Conservation (phyloP, 768 basidiomycete genomes). For the Candolleomyces aberdarensis region DNA sequence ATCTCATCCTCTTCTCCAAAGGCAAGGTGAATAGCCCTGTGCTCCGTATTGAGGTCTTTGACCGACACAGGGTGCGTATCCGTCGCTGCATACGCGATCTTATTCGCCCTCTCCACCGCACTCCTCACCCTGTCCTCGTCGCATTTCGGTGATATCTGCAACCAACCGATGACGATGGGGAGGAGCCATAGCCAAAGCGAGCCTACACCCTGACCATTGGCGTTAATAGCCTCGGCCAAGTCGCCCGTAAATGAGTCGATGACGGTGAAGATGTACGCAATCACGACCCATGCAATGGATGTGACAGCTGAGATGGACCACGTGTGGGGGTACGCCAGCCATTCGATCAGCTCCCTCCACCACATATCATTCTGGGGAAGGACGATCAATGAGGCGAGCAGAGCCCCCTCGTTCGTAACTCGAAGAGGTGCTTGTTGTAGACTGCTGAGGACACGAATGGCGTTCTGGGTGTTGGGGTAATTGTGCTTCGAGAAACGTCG, state of each 20-base stretch:
- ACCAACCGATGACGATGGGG: slow-evolving; percentile 38
- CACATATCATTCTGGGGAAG: slow-evolving; percentile 36
- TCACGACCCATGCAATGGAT: slow-evolving; percentile 41
- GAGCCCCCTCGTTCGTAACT: slow-evolving; percentile 21
- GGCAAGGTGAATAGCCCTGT: not conserved
- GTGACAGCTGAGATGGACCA: slow-evolving; percentile 36
- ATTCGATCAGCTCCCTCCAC: slow-evolving; percentile 32
- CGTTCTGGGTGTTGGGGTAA: slow-evolving; percentile 28
- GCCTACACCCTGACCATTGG: slow-evolving; percentile 35
- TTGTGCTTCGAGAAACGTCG: slow-evolving; percentile 24
- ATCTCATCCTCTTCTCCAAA: not conserved
- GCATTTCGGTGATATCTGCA: slow-evolving; percentile 38
- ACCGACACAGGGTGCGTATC: not conserved
- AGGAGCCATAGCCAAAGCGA: slow-evolving; percentile 44
- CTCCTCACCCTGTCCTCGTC: slow-evolving; percentile 26
- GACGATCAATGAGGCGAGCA: slow-evolving; percentile 21
- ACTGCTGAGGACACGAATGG: slow-evolving; percentile 31
- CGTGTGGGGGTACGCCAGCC: slow-evolving; percentile 30
- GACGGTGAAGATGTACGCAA: slow-evolving; percentile 40
- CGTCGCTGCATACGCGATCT: slow-evolving; percentile 18
- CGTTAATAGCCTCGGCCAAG: slow-evolving; percentile 16
- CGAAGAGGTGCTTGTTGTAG: slow-evolving; percentile 42
- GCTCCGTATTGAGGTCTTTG: not conserved
- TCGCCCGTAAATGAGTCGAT: slow-evolving; percentile 27
- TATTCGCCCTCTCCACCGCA: slow-evolving; percentile 28